phyloP scores from a whole-genome alignment of 163 green algal species.

The Scenedesmus sp. region DNA sequence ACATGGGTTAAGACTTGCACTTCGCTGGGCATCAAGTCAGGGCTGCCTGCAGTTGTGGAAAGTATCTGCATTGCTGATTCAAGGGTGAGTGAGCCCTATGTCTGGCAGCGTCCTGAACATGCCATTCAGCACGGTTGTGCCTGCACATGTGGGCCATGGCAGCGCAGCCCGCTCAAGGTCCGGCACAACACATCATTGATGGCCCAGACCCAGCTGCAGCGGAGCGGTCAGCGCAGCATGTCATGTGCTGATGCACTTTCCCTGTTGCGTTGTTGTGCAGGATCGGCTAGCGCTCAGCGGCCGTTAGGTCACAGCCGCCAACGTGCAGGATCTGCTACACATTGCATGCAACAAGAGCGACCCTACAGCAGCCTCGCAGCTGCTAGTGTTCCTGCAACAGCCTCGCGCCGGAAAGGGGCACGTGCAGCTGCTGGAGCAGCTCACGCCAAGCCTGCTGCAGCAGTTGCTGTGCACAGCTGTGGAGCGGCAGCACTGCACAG shows the following conservation, averaged over 20 bases:
- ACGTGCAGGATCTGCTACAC: background rate
- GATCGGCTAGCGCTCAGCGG: background rate
- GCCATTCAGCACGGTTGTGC: background rate
- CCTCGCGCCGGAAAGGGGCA: background rate
- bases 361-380: background rate
- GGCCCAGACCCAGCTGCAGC: too few relatives aligned
- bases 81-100: background rate
- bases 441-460: background rate
- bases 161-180: too few relatives aligned
- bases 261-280: background rate
- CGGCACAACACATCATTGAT: too few relatives aligned
- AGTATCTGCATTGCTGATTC: background rate
- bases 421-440: background rate
- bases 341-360: background rate
- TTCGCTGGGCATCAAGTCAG: background rate
- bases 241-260: background rate
- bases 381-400: background rate
- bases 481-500: background rate
- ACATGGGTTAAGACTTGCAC: background rate
- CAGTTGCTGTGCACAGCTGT: background rate
- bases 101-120: background rate
- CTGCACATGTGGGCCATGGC: background rate
- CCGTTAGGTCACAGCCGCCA: background rate
- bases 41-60: background rate
- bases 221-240: too few relatives aligned